phyloP scores from a whole-genome alignment of 106 monocot species.

The Apostasia shenzhenica region DNA sequence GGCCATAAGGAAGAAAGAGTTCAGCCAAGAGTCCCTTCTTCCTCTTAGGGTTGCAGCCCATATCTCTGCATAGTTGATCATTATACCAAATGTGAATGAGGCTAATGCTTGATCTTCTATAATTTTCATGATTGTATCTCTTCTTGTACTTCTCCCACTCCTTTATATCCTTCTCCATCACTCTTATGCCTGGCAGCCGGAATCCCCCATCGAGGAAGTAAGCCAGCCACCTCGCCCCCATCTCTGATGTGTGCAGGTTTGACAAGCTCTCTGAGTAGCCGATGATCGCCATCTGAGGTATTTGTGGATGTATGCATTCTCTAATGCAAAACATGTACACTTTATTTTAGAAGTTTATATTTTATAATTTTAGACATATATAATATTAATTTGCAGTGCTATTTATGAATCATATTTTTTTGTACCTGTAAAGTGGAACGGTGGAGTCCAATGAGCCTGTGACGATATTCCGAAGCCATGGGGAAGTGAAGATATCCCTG shows the following conservation, averaged over 20 bases:
- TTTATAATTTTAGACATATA: no score
- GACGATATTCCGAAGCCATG: slow-evolving; percentile 14
- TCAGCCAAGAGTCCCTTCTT: slow-evolving; percentile 53
- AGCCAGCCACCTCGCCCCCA: slow-evolving; percentile 49
- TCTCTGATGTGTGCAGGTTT: slow-evolving; percentile 50
- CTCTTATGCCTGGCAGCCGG: slow-evolving; percentile 33
- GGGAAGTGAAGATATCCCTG: slow-evolving; percentile 3
- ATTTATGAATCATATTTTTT: no score
- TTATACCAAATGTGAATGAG: slow-evolving; percentile 43
- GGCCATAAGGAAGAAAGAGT: slow-evolving; percentile 46
- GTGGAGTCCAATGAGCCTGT: slow-evolving; percentile 21
- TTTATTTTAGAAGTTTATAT: not conserved
- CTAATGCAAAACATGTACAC: slow-evolving; percentile 8
- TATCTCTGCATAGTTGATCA: slow-evolving; percentile 58
- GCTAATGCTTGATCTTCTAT: slow-evolving; percentile 23
- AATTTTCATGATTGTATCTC: slow-evolving; percentile 12
- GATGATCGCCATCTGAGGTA: slow-evolving; percentile 56
- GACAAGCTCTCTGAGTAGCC: slow-evolving; percentile 49
- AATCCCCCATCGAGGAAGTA: slow-evolving; percentile 53
- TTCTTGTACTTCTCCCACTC: slow-evolving; percentile 50
- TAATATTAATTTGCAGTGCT: no score
- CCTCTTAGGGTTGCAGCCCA: slow-evolving; percentile 40
- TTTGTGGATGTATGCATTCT: slow-evolving; percentile 55
- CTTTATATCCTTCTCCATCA: slow-evolving; percentile 36
- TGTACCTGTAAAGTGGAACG: slow-evolving; percentile 58